A percentile compares a stretch with the other conserved stretches of the same genome.
Evolutionary conservation across 768 basidiomycete species (phyloP).

Genomic region (Coprinopsis marcescibilis): DNA sequence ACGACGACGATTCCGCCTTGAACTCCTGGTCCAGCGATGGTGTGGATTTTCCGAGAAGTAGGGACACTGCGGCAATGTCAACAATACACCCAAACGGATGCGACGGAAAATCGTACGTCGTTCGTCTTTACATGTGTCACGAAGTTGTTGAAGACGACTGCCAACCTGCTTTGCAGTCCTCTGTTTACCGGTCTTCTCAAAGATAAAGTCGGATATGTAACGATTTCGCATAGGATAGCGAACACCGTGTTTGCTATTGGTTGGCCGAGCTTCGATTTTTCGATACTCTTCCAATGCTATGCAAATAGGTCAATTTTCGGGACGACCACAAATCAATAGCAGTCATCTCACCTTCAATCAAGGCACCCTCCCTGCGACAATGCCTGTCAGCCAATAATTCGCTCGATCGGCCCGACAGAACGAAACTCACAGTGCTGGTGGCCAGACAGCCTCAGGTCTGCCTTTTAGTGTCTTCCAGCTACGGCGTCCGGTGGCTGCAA

Average conservation of each 20-base stretch:
- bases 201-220: conserved; percentile 74
- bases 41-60: neutral
- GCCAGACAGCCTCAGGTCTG: conserved; percentile 68
- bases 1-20: conserved; percentile 15
- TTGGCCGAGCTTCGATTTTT: conserved; percentile 46
- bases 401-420: conserved; percentile 3
- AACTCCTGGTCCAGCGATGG: conserved; percentile 10
- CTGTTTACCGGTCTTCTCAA: conserved; percentile 53
- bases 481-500: conserved; percentile 58
- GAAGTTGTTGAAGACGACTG: conserved; percentile 70
- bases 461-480: conserved; percentile 74
- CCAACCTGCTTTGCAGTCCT: conserved; percentile 76
- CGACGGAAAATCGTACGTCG: conserved; percentile 21
- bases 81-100: neutral
- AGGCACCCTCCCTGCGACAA: conserved; percentile 46
- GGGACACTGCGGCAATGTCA: neutral
- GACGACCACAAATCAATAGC: conserved; percentile 1
- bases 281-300: conserved; percentile 60
- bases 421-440: conserved; percentile 46
- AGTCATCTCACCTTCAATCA: conserved; percentile 53
- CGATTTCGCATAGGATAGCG: conserved; percentile 75
- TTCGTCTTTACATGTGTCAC: conserved; percentile 57
- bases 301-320: neutral
- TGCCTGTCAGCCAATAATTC: neutral
- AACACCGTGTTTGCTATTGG: conserved; percentile 56